Conservation (phyloP, 352 stramenopile genomes). For the Halophytophthora batemanensis region DNA sequence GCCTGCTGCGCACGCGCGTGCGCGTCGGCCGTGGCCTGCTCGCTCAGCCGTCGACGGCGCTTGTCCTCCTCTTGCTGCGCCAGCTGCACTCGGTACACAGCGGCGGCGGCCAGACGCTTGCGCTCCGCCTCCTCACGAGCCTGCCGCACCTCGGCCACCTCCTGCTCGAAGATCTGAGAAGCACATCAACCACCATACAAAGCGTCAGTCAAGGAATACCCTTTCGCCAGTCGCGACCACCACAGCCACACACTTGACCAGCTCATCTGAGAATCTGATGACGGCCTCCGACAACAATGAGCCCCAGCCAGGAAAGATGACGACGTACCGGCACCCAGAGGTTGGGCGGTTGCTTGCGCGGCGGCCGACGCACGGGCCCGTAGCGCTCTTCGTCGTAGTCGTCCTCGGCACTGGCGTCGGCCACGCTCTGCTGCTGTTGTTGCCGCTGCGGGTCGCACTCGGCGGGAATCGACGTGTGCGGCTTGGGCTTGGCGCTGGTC, state of each 20-base stretch:
- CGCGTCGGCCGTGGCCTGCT: slow-evolving; percentile 30
- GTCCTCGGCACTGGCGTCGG: slow-evolving; percentile 19
- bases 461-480: too few species aligned
- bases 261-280: neutral
- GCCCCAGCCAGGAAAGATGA: neutral
- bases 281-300: too few species aligned
- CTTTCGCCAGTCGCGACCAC: slow-evolving; percentile 6
- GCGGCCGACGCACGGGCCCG: slow-evolving; percentile 40
- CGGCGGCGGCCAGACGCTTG: slow-evolving; percentile 33
- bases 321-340: slow-evolving; percentile 49
- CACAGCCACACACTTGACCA: neutral
- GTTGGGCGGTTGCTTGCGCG: slow-evolving; percentile 43
- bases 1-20: slow-evolving; percentile 36
- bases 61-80: slow-evolving; percentile 45
- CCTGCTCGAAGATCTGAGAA: slow-evolving; percentile 51
- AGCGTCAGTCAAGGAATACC: neutral
- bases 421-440: neutral
- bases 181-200: neutral
- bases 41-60: slow-evolving; percentile 17
- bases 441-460: neutral
- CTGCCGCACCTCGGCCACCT: slow-evolving; percentile 49
- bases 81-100: slow-evolving; percentile 37
- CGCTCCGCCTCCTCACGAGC: slow-evolving; percentile 45
- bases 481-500: neutral
- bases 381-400: slow-evolving; percentile 63